phyloP scores from a whole-genome alignment of 352 stramenopile species.

The Phytopythium oedochilum region DNA sequence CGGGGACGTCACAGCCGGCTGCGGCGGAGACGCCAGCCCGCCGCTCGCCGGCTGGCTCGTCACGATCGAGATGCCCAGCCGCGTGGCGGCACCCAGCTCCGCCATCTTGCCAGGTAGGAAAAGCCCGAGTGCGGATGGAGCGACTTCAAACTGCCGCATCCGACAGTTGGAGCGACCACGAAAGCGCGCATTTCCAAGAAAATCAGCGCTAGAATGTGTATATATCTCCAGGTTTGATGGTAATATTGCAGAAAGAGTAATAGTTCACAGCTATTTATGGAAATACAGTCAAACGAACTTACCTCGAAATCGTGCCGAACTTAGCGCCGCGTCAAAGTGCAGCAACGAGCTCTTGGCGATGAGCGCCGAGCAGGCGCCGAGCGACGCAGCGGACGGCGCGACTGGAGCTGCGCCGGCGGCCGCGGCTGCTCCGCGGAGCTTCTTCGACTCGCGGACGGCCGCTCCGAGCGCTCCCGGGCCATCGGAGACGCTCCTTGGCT shows the following conservation, averaged over 20 bases:
- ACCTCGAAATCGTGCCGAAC: no score
- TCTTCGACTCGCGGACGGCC: slow-evolving; percentile 42
- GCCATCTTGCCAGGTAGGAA: neutral
- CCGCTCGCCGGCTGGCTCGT: slow-evolving; percentile 1
- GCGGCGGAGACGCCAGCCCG: slow-evolving; percentile 6
- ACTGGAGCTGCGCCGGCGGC: neutral
- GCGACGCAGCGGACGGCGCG: neutral
- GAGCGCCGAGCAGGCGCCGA: neutral
- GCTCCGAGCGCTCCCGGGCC: neutral
- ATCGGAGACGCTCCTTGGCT: neutral
- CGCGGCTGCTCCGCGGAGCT: slow-evolving; percentile 19
- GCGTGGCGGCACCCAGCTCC: no score
- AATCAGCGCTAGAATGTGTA: no score
- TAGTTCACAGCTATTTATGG: neutral
- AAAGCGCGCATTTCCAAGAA: neutral
- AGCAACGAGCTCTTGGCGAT: neutral
- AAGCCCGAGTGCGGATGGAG: neutral
- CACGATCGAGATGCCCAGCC: slow-evolving; percentile 1
- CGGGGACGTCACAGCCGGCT: slow-evolving; percentile 32
- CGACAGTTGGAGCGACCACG: neutral
- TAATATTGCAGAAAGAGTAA: neutral
- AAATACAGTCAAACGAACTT: no score
- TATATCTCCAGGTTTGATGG: no score
- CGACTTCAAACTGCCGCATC: slow-evolving; percentile 4
- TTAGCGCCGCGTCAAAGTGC: neutral